Conservation (phyloP, 2,329 filamentous ascomycete species). For the Xylogone sp. region DNA sequence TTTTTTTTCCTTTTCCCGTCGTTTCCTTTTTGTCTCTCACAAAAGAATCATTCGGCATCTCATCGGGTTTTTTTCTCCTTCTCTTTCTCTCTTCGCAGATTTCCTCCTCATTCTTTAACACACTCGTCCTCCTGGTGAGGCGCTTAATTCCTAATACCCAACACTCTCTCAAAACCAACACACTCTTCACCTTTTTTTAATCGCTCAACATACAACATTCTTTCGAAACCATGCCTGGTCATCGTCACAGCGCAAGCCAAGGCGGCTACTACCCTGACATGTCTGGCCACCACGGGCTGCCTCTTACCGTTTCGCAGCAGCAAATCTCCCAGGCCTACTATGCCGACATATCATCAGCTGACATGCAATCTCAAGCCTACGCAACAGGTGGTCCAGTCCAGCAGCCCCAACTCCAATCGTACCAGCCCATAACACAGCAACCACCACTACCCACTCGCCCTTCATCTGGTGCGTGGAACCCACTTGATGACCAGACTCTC, state of each 20-base stretch:
- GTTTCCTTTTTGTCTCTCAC: background rate
- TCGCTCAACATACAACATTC: slow-evolving; percentile 4
- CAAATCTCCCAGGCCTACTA: background rate
- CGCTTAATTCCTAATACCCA: slow-evolving; percentile 20
- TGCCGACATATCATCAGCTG: background rate
- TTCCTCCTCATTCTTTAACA: slow-evolving; percentile 15
- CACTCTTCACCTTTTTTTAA: slow-evolving; percentile 1
- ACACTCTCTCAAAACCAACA: slow-evolving; percentile 9
- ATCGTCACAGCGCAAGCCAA: slow-evolving; percentile 15
- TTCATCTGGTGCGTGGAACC: slow-evolving; percentile 67
- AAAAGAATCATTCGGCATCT: background rate
- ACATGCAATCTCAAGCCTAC: slow-evolving; percentile 3
- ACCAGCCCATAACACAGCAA: slow-evolving; percentile 4
- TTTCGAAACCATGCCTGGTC: slow-evolving; percentile 21
- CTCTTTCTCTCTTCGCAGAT: slow-evolving; percentile 16
- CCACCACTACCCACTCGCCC: slow-evolving; percentile 34
- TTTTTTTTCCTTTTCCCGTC: slow-evolving; percentile 9
- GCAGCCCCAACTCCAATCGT: slow-evolving; percentile 1
- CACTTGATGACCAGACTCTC: slow-evolving; percentile 70
- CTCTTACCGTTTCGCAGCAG: slow-evolving; percentile 2
- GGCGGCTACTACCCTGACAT: slow-evolving; percentile 21
- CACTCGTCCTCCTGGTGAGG: slow-evolving; percentile 23
- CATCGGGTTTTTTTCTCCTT: slow-evolving; percentile 12
- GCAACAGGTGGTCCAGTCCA: slow-evolving; percentile 13
- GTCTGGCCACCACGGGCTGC: slow-evolving; percentile 8